Evolutionary conservation across 176 grass and related monocot genomes (phyloP), one percentile per base, ranked within the genome.

Genomic region (Thinopyrum elongatum): DNA sequence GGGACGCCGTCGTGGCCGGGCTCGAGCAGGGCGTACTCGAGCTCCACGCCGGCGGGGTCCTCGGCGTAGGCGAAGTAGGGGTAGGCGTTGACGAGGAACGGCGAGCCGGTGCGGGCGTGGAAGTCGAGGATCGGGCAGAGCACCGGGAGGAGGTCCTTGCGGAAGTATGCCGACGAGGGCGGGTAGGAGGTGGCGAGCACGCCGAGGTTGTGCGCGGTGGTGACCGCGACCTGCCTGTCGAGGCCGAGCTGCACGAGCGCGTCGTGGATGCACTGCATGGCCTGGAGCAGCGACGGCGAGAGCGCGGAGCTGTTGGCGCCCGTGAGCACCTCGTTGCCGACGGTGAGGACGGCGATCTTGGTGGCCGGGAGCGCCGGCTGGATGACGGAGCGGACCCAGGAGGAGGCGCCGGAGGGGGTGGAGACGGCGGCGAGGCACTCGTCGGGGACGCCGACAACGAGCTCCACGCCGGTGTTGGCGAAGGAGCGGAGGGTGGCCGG

Each of bases 81-180:
- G 82, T 97, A 97, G n/a, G 95, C 95, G 64, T 97, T 97, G 63
- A 91, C 86, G 23, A 92, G 87, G 76, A 97, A 91, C 2, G 95
- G 92, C 27, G 95, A 86, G 8, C 74, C 78, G 19, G 92, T 89
- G 80, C 80, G 79, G 1, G 84, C 90, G 80, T 91, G 92, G 86
- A 97, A 97, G 26, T 70, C 82, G 22, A 97, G 76, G 72, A 97
- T 86, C 22, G 92, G 94, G 77, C 95, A 86, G 79, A 97, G 75
- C 17, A 72, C 7, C 58, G 88, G 88, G 38, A 88, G 69, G 47
- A 90, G 82, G 55, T 94, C 91, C 70, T 91, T 89, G 74, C 84
- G 86, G 74, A 93, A 91, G 75, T 79, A 88, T 0, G 78, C 85
- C 19, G 86, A 73, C 3, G 92, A 97, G 8, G 95, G 95, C 26